Base-by-base conservation (phyloP, 495 filamentous ascomycete genomes). In the Paragyromitra xinjiangensis region DNA sequence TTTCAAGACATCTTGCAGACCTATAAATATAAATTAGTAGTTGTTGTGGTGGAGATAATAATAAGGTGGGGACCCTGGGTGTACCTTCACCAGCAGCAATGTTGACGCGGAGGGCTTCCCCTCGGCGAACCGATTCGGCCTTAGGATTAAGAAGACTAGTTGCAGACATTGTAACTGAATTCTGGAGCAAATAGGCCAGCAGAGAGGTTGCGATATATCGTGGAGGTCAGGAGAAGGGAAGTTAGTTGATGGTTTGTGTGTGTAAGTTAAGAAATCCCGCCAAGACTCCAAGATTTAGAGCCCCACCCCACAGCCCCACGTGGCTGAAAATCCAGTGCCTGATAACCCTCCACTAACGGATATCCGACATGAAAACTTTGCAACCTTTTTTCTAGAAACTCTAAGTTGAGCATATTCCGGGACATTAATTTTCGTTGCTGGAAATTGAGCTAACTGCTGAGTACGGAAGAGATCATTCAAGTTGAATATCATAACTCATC, bases 71-170 rank as follows among this genome's bases (percentile, higher is more conserved):
- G n/a, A 39, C 16, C 84, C 79, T 19, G 83, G 11, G 51, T 29
- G 1, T 73, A 81, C 80, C 95, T 86, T 97, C 95, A 80, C 95
- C 95, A 71, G 95, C 95, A 77, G 88, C 92, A 85, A 99, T 98
- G 86, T 99, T 99, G 83, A 98, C 94, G 85, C 88, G 90, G 75
- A 99, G 87, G 85, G 95, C 95, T 88, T 99, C 95, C 83, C 92
- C 94, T 86, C 95, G 89, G 88, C 95, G 94, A 85, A 97, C 90
- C 58, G 94, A 97, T 86, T 99, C 95, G 81, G 95, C 95, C 86
- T 98, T 98, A 44, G 95, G 95, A 84, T 99, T 99, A 29, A 99
- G 91, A 81, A 99, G 89, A 88, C 98, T 95, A 67, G 95, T 94
- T 73, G 95, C 95, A 82, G 93, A 93, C 90, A 93, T 94, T 74